Evolutionary conservation across 495 filamentous ascomycete genomes (phyloP).

Genomic region (Talaromyces liani): DNA sequence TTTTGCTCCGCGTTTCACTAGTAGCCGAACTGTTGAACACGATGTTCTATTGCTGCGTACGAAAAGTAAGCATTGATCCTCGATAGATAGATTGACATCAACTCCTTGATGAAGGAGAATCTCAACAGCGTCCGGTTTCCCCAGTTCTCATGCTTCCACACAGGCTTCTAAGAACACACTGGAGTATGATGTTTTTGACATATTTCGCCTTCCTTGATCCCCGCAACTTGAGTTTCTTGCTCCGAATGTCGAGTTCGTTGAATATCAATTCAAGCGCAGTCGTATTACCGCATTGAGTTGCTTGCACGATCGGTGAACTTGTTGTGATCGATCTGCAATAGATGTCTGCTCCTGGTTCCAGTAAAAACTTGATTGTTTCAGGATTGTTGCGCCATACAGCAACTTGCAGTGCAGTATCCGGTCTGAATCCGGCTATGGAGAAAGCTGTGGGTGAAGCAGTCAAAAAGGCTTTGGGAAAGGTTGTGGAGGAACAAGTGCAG

Average conservation of each 20-base stretch:
- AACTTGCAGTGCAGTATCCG: not conserved
- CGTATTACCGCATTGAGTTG: not conserved
- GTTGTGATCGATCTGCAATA: not conserved
- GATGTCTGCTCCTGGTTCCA: constrained; percentile 4
- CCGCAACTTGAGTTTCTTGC: not conserved
- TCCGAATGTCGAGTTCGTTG: not conserved
- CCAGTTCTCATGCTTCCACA: not conserved
- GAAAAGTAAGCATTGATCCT: not conserved
- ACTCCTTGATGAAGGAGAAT: not conserved
- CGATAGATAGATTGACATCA: not conserved
- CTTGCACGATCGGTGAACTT: not conserved
- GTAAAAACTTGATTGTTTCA: not conserved
- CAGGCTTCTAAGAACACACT: not conserved
- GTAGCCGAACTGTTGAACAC: not conserved
- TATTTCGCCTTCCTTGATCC: not conserved
- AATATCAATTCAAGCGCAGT: not conserved
- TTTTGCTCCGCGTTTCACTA: not conserved
- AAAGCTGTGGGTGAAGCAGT: too few species aligned
- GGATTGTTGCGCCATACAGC: not conserved
- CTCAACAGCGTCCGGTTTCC: not conserved
- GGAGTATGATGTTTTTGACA: not conserved
- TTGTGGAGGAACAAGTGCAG: too few species aligned
- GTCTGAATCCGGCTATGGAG: too few species aligned
- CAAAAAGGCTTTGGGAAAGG: too few species aligned
- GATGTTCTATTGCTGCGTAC: not conserved